Evolutionary conservation across 345 rosid genomes (phyloP).

Genomic region (Melastoma malabathricum): DNA sequence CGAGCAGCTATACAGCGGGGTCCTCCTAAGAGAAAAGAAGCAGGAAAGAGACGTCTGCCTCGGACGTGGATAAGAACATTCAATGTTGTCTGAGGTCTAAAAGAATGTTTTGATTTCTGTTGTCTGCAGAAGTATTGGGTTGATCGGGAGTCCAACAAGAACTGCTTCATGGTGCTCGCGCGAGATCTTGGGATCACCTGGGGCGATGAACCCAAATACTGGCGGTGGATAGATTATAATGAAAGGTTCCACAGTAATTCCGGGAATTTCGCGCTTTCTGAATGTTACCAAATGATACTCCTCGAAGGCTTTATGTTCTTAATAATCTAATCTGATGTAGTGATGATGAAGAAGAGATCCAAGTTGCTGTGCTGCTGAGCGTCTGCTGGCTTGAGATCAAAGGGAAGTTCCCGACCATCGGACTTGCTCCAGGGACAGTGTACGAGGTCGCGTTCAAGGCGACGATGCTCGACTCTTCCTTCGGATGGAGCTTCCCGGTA

Average conservation of each 20-base stretch:
- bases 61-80: not conserved
- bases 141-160: slow-evolving; percentile 1
- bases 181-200: slow-evolving; percentile 1
- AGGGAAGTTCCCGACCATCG: slow-evolving; percentile 2
- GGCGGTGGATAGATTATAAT: not conserved
- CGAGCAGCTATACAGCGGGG: not conserved
- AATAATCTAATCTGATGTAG: not conserved
- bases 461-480: not conserved
- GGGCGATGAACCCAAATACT: not conserved
- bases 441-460: not conserved
- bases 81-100: not conserved
- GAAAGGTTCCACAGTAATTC: too few relatives aligned
- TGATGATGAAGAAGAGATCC: not conserved
- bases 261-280: too few relatives aligned
- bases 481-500: not conserved
- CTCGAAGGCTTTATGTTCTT: too few relatives aligned
- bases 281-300: too few relatives aligned
- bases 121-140: slow-evolving; percentile 7
- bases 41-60: not conserved
- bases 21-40: not conserved
- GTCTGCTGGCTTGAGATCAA: slow-evolving; percentile 3
- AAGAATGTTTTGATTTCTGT: not conserved
- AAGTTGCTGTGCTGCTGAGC: not conserved
- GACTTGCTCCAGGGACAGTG: not conserved
- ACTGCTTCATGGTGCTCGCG: slow-evolving; percentile 8